These are phyloP conservation scores for Lactarius hengduanensis DNA, from an alignment of 768 basidiomycete species.

Conservation along the genomic window DNA sequence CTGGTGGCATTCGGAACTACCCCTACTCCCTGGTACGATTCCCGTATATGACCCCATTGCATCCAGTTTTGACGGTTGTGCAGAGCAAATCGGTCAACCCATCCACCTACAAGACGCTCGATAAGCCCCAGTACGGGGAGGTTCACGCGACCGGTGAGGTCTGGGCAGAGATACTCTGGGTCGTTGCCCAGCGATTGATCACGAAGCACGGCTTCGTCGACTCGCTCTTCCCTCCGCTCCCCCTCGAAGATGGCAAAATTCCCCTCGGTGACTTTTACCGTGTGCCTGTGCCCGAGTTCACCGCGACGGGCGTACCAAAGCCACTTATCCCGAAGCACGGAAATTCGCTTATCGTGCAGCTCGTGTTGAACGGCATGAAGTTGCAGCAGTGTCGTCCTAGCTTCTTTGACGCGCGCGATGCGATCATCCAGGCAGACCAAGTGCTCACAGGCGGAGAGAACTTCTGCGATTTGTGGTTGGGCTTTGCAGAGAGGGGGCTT, in stretches of 20 bases:
- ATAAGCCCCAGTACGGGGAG: constrained; percentile 92
- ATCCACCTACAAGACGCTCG: constrained; percentile 90
- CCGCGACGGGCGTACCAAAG: constrained; percentile 44
- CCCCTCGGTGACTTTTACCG: constrained; percentile 78
- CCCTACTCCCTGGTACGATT: constrained; percentile 63
- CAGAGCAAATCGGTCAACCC: constrained; percentile 74
- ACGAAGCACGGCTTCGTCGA: constrained; percentile 78
- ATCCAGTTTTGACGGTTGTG: constrained; percentile 4
- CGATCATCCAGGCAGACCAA: constrained; percentile 89
- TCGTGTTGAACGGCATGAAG: constrained; percentile 93
- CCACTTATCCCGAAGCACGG: constrained; percentile 86
- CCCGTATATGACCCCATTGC: neutral
- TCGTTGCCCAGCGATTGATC: constrained; percentile 71
- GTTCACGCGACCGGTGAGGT: constrained; percentile 93
- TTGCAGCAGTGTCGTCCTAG: constrained; percentile 87
- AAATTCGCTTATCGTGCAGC: constrained; percentile 80
- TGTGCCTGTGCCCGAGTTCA: constrained; percentile 36
- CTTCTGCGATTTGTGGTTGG: constrained; percentile 81
- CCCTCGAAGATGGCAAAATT: constrained; percentile 59
- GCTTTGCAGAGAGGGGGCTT: constrained; percentile 79
- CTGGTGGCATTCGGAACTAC: constrained; percentile 81
- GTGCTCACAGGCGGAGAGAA: constrained; percentile 93
- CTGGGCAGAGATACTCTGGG: constrained; percentile 91
- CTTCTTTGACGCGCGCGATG: constrained; percentile 88
- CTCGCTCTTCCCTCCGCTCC: constrained; percentile 76